Evolutionary conservation across 768 basidiomycete species (phyloP).

Genomic region (Obba rivulosa): DNA sequence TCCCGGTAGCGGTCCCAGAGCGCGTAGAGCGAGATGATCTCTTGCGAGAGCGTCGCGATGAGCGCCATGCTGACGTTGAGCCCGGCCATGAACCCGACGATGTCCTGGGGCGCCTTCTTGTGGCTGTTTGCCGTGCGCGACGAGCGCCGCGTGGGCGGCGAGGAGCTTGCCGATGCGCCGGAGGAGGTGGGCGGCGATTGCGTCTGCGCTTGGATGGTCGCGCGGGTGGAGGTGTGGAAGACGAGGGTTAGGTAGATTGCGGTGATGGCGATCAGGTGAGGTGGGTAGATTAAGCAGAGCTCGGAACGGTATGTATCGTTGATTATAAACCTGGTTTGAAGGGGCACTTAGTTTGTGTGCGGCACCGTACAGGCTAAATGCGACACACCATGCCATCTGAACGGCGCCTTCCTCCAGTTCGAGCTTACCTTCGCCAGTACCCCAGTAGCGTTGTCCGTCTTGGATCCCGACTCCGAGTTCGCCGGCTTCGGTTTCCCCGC

Average conservation of each 20-base stretch:
- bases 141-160: conserved; percentile 47
- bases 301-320: conserved; percentile 96
- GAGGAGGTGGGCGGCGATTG: conserved; percentile 17
- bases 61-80: conserved; percentile 82
- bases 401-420: conserved; percentile 72
- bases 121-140: conserved; percentile 38
- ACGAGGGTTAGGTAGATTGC: conserved; percentile 86
- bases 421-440: conserved; percentile 72
- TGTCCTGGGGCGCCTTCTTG: conserved; percentile 48
- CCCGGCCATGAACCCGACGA: conserved; percentile 76
- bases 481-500: conserved; percentile 47
- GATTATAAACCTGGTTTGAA: conserved; percentile 73
- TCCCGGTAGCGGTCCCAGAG: conserved; percentile 85
- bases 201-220: conserved; percentile 35
- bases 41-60: conserved; percentile 81
- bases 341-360: background rate
- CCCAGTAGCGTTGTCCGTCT: conserved; percentile 68
- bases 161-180: background rate
- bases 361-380: background rate
- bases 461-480: conserved; percentile 49
- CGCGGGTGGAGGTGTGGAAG: conserved; percentile 56
- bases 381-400: conserved; percentile 83
- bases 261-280: conserved; percentile 89
- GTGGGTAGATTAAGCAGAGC: conserved; percentile 90
- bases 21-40: conserved; percentile 85